phyloP scores from a whole-genome alignment of 768 basidiomycete species.

The Flagelloscypha sp. region DNA sequence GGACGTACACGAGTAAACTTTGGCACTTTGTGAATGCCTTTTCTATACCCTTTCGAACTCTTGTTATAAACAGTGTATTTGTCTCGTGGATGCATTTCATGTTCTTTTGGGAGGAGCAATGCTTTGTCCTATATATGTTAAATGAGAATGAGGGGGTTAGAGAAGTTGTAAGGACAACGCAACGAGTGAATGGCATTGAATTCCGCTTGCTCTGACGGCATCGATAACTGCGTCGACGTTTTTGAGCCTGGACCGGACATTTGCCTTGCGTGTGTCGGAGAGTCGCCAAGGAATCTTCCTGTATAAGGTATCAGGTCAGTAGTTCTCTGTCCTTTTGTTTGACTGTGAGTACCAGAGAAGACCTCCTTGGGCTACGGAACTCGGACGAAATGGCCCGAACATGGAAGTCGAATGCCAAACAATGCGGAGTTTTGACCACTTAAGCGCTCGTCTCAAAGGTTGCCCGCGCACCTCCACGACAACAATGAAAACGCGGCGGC shows the following conservation, averaged over 20 bases:
- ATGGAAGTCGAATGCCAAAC: slow-evolving; percentile 30
- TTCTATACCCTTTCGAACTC: slow-evolving; percentile 69
- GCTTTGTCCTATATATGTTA: slow-evolving; percentile 47
- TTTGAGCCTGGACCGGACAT: slow-evolving; percentile 81
- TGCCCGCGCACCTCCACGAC: slow-evolving; percentile 22
- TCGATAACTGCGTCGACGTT: slow-evolving; percentile 92
- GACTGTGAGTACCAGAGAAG: slow-evolving; percentile 65
- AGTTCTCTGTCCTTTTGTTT: background rate
- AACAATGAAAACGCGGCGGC: slow-evolving; percentile 15
- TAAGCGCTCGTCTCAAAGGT: too few relatives aligned
- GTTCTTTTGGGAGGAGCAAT: slow-evolving; percentile 82
- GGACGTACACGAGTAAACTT: slow-evolving; percentile 84
- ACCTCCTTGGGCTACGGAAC: slow-evolving; percentile 59
- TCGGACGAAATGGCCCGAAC: slow-evolving; percentile 82
- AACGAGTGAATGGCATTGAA: slow-evolving; percentile 73
- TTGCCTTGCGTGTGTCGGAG: slow-evolving; percentile 86
- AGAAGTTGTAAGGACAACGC: slow-evolving; percentile 19
- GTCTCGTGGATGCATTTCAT: slow-evolving; percentile 87
- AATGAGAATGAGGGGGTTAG: background rate
- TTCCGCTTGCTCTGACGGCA: slow-evolving; percentile 73
- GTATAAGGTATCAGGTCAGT: slow-evolving; percentile 7
- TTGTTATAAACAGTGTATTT: slow-evolving; percentile 90
- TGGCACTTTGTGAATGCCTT: slow-evolving; percentile 95
- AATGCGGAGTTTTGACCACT: too few relatives aligned
- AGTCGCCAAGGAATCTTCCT: slow-evolving; percentile 97